Conservation (phyloP, 208 protist genomes). For the Trichomonas tenax region DNA sequence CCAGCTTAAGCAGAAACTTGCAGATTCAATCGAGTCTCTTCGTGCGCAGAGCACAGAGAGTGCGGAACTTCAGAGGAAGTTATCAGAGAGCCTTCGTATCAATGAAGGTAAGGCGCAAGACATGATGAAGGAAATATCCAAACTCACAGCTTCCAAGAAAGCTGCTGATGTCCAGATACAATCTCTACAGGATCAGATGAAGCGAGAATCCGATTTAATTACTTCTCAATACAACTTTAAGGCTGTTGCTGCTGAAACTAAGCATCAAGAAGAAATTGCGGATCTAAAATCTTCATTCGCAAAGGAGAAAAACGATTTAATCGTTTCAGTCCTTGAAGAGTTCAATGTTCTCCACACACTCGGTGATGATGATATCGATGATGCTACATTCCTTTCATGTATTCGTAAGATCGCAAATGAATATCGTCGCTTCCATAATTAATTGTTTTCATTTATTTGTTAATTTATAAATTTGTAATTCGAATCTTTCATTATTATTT, state of each 20-base stretch:
- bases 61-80: background rate
- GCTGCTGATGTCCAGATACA: background rate
- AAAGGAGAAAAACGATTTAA: background rate
- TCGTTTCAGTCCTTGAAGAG: background rate
- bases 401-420: background rate
- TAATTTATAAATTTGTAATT: too few relatives aligned
- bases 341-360: background rate
- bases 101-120: background rate
- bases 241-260: background rate
- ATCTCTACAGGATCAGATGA: background rate
- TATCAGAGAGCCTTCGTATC: background rate
- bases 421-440: background rate
- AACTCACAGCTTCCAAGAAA: background rate
- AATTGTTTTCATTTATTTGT: background rate
- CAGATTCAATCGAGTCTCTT: too few relatives aligned
- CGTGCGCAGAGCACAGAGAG: background rate
- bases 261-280: background rate
- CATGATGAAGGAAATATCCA: background rate
- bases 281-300: background rate
- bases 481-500: too few relatives aligned
- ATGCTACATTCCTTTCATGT: background rate
- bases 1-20: background rate
- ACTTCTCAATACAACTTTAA: background rate
- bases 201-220: background rate
- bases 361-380: background rate